phyloP scores from a whole-genome alignment of 2,329 filamentous ascomycete species.

The Cladosporium sp. region DNA sequence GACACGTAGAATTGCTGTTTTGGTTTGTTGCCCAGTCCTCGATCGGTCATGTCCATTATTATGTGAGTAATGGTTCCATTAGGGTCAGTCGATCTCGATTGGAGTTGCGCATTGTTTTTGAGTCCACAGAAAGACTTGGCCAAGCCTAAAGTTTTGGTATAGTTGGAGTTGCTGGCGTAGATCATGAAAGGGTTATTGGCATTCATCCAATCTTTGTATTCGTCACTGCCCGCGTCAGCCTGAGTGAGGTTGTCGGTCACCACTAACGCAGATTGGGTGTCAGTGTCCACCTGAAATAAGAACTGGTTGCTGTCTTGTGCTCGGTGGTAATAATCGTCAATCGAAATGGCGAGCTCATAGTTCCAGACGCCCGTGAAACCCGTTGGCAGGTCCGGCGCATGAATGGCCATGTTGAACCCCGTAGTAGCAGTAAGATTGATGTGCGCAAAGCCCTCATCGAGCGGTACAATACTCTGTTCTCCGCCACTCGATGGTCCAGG shows the following conservation, averaged over 20 bases:
- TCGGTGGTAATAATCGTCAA: conserved; percentile 71
- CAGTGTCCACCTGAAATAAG: conserved; percentile 79
- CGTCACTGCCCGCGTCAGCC: conserved; percentile 40
- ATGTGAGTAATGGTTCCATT: conserved; percentile 40
- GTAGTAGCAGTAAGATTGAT: conserved; percentile 54
- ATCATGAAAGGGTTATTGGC: conserved; percentile 64
- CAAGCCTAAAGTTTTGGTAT: conserved; percentile 62
- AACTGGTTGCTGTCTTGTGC: conserved; percentile 54
- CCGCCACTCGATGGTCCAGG: conserved; percentile 57
- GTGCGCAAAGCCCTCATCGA: conserved; percentile 68
- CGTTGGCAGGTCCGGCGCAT: conserved; percentile 61
- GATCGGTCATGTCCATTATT: conserved; percentile 62
- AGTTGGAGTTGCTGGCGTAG: conserved; percentile 65
- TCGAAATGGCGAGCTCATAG: conserved; percentile 76
- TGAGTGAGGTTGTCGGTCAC: conserved; percentile 70
- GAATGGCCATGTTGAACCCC: conserved; percentile 72
- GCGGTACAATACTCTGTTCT: conserved; percentile 46
- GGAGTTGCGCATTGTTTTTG: conserved; percentile 58
- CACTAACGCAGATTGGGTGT: conserved; percentile 72
- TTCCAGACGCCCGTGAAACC: conserved; percentile 66
- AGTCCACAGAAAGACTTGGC: conserved; percentile 80
- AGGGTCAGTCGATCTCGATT: conserved; percentile 49
- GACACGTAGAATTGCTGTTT: conserved; percentile 86
- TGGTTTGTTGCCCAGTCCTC: conserved; percentile 62
- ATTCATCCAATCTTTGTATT: conserved; percentile 54